Conservation (phyloP, 169 alveolate species). For the Cryptosporidium tyzzeri region DNA sequence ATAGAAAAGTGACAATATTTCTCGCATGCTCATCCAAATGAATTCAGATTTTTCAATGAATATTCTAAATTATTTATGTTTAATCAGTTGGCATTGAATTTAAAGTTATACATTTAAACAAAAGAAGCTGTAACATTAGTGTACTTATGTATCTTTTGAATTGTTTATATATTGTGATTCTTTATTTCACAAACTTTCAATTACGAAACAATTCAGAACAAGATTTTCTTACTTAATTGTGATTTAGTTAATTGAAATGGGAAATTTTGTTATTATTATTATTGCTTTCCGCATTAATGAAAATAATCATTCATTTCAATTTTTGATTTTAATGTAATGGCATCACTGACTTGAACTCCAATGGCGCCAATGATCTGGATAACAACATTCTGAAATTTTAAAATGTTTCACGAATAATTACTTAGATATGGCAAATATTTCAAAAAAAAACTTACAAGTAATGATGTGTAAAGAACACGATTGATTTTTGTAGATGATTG, state of each 20-base stretch:
- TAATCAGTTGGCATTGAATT: neutral
- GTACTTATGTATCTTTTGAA: neutral
- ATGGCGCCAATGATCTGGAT: constrained; percentile 21
- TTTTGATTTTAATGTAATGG: constrained; percentile 12
- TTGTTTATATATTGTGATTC: too few relatives aligned
- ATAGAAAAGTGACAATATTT: neutral
- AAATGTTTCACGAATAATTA: neutral
- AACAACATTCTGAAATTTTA: neutral
- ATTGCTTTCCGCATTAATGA: neutral
- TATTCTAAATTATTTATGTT: neutral
- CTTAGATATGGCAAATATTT: neutral
- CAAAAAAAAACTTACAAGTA: constrained; percentile 12
- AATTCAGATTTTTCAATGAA: neutral
- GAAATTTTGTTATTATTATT: too few relatives aligned
- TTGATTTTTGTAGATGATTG: constrained; percentile 26
- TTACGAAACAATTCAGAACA: neutral
- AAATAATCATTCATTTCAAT: constrained; percentile 38
- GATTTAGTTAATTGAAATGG: neutral
- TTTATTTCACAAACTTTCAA: neutral
- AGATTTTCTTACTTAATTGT: neutral
- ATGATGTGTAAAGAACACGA: constrained; percentile 36
- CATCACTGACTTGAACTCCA: constrained; percentile 3
- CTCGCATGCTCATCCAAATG: neutral
- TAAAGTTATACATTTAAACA: neutral
- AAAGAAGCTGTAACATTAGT: neutral